Conservation (phyloP, 202 grass and related monocot genomes). For the Panicum virgatum region DNA sequence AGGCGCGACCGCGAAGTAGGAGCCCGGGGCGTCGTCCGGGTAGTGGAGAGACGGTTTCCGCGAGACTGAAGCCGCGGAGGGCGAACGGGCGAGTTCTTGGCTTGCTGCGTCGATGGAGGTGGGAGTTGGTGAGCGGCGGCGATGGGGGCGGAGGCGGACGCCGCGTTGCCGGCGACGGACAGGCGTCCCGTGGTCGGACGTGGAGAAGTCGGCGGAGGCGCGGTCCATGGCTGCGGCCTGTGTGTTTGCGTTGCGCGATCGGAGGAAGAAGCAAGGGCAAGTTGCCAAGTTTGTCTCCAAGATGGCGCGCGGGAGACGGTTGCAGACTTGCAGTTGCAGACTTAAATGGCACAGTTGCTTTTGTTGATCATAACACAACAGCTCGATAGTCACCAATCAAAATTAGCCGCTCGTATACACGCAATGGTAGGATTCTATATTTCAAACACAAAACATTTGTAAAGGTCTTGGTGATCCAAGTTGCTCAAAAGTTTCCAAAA, state of each 20-base stretch:
- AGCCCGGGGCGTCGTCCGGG: slow-evolving; percentile 18
- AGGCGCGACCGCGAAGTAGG: slow-evolving; percentile 42
- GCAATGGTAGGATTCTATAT: background rate
- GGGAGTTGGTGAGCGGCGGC: slow-evolving; percentile 25
- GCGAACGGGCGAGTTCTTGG: slow-evolving; percentile 23
- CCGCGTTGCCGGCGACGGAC: background rate
- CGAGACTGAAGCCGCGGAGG: slow-evolving; percentile 18
- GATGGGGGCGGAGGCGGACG: background rate
- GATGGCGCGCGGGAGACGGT: background rate
- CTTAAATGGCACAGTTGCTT: too few species aligned
- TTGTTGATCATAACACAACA: background rate
- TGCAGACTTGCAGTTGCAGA: background rate
- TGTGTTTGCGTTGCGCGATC: background rate
- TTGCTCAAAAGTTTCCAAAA: background rate
- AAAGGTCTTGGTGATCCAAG: background rate
- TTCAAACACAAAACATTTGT: background rate
- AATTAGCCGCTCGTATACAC: background rate
- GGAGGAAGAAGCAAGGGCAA: background rate
- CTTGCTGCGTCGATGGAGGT: slow-evolving; percentile 12
- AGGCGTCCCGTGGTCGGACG: slow-evolving; percentile 9
- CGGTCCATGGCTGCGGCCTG: slow-evolving; percentile 27
- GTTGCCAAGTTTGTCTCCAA: background rate
- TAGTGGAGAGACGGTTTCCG: slow-evolving; percentile 1
- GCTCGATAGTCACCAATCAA: background rate
- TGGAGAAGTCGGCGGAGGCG: slow-evolving; percentile 9